Base-by-base conservation (phyloP, 768 basidiomycete species). In the Tubosaeta sp. region DNA sequence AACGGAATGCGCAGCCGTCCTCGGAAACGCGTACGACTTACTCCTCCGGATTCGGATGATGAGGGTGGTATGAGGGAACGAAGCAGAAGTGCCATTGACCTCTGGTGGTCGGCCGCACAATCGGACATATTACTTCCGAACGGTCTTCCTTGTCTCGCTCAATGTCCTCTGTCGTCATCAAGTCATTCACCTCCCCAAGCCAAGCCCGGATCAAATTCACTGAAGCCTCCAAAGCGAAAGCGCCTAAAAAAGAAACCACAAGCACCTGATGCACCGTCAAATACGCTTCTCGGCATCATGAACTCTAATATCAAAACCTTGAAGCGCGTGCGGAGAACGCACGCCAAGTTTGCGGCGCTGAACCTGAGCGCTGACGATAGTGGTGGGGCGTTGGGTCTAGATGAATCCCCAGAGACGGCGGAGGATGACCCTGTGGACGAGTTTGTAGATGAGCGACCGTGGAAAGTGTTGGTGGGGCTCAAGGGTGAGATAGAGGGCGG, bases 71-170 rank as follows among this genome's bases (percentile, higher is more conserved):
- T 26, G 49, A 47, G 48, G 22, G 73, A 72, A 17, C 71, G 74
- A 50, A 73, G 76, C 22, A 56, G 47, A 43, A 79, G 80, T 38
- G 59, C 74, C 4, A 72, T 75, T 6, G 78, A 83, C 34, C 66
- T 85, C 6, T 92, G 90, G 90, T 91, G 89, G 89, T 74, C 79
- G 27, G 85, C 84, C 4, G 76, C 83, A 34, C 81, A 81, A 57
- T 82, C 80, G 2, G 82, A 86, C 58, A 62, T 73, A 2, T 72
- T 89, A 19, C 66, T 88, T 26, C 78, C 75, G 25, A 86, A 84
- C 53, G 87, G 85, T 10, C 71, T 90, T 25, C 87, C 86, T 4
- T 65, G 66, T 16, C 77, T 82, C 34, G 79, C 71, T 16, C 56
- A 55, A 59, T 54, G 62, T 65, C 60, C 56, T 59, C 70, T 27